These are phyloP conservation scores for Dichotomocladium elegans DNA, from an alignment of 371 early-diverging fungal species.

Conservation along the genomic window DNA sequence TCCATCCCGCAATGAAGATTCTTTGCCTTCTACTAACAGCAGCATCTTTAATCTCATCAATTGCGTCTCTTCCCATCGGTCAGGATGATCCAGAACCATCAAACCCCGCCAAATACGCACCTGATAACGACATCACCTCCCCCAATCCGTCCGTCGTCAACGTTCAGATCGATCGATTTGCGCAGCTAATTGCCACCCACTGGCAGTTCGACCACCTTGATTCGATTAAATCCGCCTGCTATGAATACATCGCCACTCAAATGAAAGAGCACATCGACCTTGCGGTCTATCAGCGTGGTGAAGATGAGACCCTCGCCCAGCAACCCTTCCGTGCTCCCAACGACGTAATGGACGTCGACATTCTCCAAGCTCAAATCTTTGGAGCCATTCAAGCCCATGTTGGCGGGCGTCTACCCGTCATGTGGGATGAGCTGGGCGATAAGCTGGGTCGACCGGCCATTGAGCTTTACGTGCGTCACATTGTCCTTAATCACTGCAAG, in stretches of 20 bases:
- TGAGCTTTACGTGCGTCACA: constrained; percentile 18
- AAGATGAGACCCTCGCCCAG: not conserved
- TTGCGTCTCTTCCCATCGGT: too few relatives aligned
- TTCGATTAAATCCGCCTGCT: constrained; percentile 16
- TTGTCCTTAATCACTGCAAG: constrained; percentile 14
- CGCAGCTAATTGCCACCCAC: constrained; percentile 35
- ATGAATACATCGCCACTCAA: constrained; percentile 22
- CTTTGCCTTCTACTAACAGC: too few relatives aligned
- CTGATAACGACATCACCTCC: too few relatives aligned
- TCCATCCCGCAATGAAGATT: too few relatives aligned
- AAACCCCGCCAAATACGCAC: too few relatives aligned
- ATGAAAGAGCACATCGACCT: constrained; percentile 31
- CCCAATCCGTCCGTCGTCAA: too few relatives aligned
- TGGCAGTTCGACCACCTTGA: constrained; percentile 46
- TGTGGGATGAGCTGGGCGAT: constrained; percentile 36
- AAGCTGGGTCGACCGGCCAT: constrained; percentile 24
- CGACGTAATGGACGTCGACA: constrained; percentile 32
- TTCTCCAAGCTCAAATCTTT: constrained; percentile 38
- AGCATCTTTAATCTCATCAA: too few relatives aligned
- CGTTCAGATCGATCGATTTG: constrained; percentile 26
- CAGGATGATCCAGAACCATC: too few relatives aligned
- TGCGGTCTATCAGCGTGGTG: constrained; percentile 3
- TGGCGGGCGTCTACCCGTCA: constrained; percentile 31
- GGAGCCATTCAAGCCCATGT: constrained; percentile 43
- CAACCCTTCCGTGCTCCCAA: constrained; percentile 3